Percentiles rank a stretch among this genome's conserved stretches.
These are phyloP conservation scores for Phytophthora citricola DNA, from an alignment of 352 stramenopile genomes.

Conservation along the genomic window DNA sequence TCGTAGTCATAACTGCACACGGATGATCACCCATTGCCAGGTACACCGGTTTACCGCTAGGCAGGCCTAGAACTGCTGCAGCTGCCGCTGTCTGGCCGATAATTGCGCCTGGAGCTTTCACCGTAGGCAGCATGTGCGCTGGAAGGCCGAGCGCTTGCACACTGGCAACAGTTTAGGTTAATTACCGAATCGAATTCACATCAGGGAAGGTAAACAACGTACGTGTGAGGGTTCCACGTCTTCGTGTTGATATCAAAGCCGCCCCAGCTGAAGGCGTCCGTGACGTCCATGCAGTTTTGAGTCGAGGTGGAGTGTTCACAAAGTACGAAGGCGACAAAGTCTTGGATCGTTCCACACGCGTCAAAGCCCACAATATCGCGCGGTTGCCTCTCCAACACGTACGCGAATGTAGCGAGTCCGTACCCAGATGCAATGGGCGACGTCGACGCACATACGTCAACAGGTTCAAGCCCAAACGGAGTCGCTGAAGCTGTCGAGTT, in stretches of 20 bases:
- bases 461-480: constrained; percentile 7
- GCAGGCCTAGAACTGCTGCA: constrained; percentile 36
- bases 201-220: constrained; percentile 7
- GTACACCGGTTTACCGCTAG: constrained; percentile 40
- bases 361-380: constrained; percentile 47
- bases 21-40: constrained; percentile 78
- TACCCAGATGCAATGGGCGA: constrained; percentile 65
- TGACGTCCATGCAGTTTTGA: constrained; percentile 66
- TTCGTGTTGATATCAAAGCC: constrained; percentile 51
- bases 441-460: constrained; percentile 27
- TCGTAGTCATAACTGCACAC: constrained; percentile 61
- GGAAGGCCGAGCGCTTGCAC: constrained; percentile 61
- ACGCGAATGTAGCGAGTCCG: constrained; percentile 66
- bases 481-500: constrained; percentile 10
- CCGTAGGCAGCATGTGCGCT: constrained; percentile 48
- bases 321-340: constrained; percentile 68
- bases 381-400: constrained; percentile 43
- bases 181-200: not conserved
- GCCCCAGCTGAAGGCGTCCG: constrained; percentile 78
- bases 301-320: constrained; percentile 42
- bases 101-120: constrained; percentile 49
- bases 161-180: constrained; percentile 26
- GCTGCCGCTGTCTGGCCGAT: constrained; percentile 41
- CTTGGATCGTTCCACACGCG: constrained; percentile 75
- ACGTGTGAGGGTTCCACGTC: constrained; percentile 53